Evolutionary conservation across 345 rosid genomes (phyloP), one percentile per base, ranked within the genome.

Genomic region (Arabis hirsuta): DNA sequence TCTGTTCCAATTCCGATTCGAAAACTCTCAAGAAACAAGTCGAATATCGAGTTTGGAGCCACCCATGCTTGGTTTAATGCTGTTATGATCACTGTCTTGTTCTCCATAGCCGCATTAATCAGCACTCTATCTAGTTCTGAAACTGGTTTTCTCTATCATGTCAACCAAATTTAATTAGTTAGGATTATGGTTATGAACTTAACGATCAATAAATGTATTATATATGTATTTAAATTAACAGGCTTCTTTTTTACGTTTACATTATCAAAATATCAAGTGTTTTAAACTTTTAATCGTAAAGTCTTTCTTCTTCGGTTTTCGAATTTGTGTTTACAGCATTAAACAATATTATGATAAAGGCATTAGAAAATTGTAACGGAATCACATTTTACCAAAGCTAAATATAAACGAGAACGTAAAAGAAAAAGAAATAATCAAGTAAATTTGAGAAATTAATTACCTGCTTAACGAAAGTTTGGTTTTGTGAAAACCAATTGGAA

Each of bases 21-120:
- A 55, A 87, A 87, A 72, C 91, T 84, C 74, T 83, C 77, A 43
- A 82, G 31, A 73, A 89, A 87, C 39, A 89, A 27, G 24, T 89
- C 90, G 42, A 87, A 36, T 5, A 81, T 56, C 0, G 91, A 85
- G 16, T 61, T 69, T 6, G 85, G 82, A 62, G 78, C 81, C 1
- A 85, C 41, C 41, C 41, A 36, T 36, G 87, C 91, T 12, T 79
- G 43, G 51, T 86, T 89, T 53, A 82, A 34, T 4, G 88, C 80
- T 6, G 90, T 87, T 42, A 89, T 10, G 9, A 89, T 85, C 13
- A 89, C 87, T 0, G 91, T 89, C 11, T 74, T 84, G 68, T 80
- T 38, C 62, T 76, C 76, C 69, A 44, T 75, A 7, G 69, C 73
- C 10, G 69, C 79, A 7, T 45, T 68, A 45, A 34, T 56, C 2